Base-by-base conservation (phyloP, 2,329 filamentous ascomycete genomes). In the Fusarium napiforme region DNA sequence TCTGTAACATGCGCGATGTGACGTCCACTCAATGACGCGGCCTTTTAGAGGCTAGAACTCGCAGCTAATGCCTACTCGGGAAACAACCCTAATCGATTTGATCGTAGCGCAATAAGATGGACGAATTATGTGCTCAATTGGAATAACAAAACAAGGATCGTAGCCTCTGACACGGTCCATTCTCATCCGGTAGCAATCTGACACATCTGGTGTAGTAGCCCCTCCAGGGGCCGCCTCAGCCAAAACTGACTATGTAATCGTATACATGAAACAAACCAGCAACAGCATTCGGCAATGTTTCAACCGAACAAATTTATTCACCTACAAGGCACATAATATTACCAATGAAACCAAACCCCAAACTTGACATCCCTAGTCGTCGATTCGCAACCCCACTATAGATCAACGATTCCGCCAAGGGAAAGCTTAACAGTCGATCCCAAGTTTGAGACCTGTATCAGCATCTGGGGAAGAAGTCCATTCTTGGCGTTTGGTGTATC, bases 391-490 rank as follows among this genome's bases (percentile, higher is more conserved):
- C 39, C 36, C 45, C 30, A 68, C 46, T 19, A 23, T 37, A 9
- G 26, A 14, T 39, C 34, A 39, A 19, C 21, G 9, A 21, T 30
- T 36, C 49, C 49, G 66, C 66, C 64, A 56, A 69, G 64, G 40
- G 37, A 68, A 69, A 69, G 66, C 66, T 69, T 69, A 21, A 53
- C 36, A 30, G 37, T 21, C 42, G 40, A 69, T 70, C 67, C 40
- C 12, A 46, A 43, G 42, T 39, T 55, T 69, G n/a, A 34, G 39
- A 65, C 46, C 36, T 60, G 36, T 50, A 23, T 53, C 46, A 59
- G 40, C 30, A 40, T 18, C 39, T 40, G 50, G 52, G 32, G 52
- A 32, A 47, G 46, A 43, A 23, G 52, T 49, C 30, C 40, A 70
- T 23, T 18, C 46, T 58, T 70, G 45, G 67, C 59, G 58, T 59